Evolutionary conservation across 805 yeast genomes (phyloP).

Genomic region (Millerozyma acaciae): DNA sequence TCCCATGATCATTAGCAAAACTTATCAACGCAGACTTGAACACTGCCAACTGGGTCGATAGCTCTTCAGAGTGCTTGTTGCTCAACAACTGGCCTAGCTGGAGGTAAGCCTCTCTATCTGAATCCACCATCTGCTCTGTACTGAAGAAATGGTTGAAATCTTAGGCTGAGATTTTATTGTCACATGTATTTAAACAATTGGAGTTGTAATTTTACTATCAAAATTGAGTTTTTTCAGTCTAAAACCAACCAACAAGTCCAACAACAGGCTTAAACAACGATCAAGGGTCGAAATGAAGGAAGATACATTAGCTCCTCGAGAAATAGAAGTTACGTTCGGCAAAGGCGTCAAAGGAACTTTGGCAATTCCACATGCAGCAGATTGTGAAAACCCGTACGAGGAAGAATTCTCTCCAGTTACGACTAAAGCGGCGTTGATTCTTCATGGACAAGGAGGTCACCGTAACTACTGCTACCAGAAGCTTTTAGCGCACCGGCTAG

Average conservation of each 20-base stretch:
- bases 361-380: conserved; percentile 34
- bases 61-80: conserved; percentile 54
- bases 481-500: conserved; percentile 54
- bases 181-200: no score
- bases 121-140: background rate
- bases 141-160: background rate
- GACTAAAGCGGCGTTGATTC: conserved; percentile 52
- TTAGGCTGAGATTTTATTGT: background rate
- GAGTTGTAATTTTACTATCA: no score
- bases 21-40: conserved; percentile 75
- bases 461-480: conserved; percentile 74
- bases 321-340: conserved; percentile 31
- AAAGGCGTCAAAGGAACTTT: conserved; percentile 36
- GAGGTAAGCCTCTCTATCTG: conserved; percentile 35
- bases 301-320: conserved; percentile 19
- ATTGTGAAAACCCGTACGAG: conserved; percentile 18
- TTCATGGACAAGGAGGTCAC: conserved; percentile 89
- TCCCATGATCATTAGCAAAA: conserved; percentile 69
- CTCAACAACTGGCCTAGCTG: conserved; percentile 49
- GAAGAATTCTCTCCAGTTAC: conserved; percentile 37
- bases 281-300: background rate
- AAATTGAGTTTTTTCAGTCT: no score
- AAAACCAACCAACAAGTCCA: no score
- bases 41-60: conserved; percentile 66
- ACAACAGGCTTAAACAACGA: no score